Conservation (phyloP, 208 protist species). For the Crithidia thermophila region DNA sequence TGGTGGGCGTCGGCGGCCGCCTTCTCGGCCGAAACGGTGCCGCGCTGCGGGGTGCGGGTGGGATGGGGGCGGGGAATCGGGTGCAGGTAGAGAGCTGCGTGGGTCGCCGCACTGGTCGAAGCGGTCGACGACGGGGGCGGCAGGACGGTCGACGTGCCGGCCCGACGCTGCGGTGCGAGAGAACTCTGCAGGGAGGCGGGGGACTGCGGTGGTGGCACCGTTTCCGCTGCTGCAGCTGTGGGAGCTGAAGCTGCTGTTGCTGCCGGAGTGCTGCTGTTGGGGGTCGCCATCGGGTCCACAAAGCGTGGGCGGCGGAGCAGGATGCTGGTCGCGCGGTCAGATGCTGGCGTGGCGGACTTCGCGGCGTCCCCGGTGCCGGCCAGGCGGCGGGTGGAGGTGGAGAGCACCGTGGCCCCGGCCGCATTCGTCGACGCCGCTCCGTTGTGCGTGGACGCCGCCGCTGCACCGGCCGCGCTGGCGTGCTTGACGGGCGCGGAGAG, state of each 20-base stretch:
- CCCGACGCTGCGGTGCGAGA: neutral
- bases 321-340: too few relatives aligned
- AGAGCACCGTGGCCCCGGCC: slow-evolving; percentile 3
- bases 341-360: too few relatives aligned
- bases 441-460: neutral
- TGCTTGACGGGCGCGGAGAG: too few relatives aligned
- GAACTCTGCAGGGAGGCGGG: neutral
- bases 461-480: too few relatives aligned
- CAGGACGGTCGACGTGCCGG: too few relatives aligned
- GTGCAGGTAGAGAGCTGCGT: slow-evolving; percentile 1
- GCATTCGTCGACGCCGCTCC: too few relatives aligned
- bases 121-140: neutral
- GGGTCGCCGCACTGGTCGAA: neutral
- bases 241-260: neutral
- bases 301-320: slow-evolving; percentile 14
- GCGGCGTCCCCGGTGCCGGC: neutral
- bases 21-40: neutral
- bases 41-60: slow-evolving; percentile 10
- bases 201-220: neutral
- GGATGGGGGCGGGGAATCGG: slow-evolving; percentile 5
- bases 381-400: slow-evolving; percentile 2
- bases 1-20: slow-evolving; percentile 10
- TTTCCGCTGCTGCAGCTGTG: neutral
- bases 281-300: slow-evolving; percentile 7
- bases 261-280: neutral